Evolutionary conservation across 2,329 filamentous ascomycete species (phyloP).

Genomic region (Ceratocystiopsis sp.): DNA sequence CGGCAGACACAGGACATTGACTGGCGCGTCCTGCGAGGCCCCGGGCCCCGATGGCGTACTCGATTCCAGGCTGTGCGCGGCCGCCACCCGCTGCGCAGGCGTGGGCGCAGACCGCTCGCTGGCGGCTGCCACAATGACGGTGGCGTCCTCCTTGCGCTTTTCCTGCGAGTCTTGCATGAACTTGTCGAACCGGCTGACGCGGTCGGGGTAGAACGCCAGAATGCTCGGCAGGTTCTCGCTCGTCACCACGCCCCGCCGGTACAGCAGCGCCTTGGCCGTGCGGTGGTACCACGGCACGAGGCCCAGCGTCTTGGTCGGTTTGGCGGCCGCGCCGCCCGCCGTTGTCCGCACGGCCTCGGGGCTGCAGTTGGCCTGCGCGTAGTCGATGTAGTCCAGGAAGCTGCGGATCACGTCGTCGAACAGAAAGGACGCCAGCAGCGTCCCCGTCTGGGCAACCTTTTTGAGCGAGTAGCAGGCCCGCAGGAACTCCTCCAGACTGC

Average conservation of each 20-base stretch:
- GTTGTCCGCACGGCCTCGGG: neutral
- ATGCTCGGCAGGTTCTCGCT: conserved; percentile 5
- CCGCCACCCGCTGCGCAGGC: no score
- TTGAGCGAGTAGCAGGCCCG: conserved; percentile 25
- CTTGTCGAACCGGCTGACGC: conserved; percentile 2
- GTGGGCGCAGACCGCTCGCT: no score
- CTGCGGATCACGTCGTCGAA: conserved; percentile 36
- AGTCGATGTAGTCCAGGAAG: conserved; percentile 26
- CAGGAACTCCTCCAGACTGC: conserved; percentile 24
- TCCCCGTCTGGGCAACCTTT: conserved; percentile 18
- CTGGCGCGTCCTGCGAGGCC: neutral
- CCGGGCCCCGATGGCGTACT: no score
- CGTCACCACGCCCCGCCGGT: conserved; percentile 13
- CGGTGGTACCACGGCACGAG: conserved; percentile 24
- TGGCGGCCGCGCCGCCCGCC: no score
- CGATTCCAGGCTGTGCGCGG: no score
- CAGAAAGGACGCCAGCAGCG: conserved; percentile 25
- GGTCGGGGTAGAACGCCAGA: conserved; percentile 6
- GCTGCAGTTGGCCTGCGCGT: conserved; percentile 15
- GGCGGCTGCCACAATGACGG: neutral
- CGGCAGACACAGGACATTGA: neutral
- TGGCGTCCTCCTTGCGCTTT: neutral
- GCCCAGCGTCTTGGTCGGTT: neutral
- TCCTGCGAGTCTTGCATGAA: neutral
- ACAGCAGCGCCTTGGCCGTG: conserved; percentile 10